A percentile compares a stretch with the other conserved stretches of the same genome.
Conservation (phyloP, 345 rosid species). For the Nephelium lappaceum region DNA sequence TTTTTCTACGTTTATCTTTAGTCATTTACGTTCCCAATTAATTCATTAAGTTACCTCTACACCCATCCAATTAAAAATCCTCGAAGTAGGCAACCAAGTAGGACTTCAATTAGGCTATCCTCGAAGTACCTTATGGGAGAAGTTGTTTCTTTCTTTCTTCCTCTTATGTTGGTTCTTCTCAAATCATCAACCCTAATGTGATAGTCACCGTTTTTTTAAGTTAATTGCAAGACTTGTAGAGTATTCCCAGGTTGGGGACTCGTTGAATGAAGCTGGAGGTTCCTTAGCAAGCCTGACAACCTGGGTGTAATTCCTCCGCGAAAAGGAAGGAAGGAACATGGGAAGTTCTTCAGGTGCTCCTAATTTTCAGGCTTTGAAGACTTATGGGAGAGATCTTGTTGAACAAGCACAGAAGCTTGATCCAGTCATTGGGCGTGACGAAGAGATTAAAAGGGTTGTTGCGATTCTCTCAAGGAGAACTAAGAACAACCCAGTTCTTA, state of each 20-base stretch:
- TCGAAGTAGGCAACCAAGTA: no score
- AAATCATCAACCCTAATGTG: no score
- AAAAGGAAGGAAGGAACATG: conserved; percentile 84
- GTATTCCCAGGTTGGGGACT: conserved; percentile 77
- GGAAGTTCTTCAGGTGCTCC: conserved; percentile 87
- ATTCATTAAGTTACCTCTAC: no score
- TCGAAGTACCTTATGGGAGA: no score
- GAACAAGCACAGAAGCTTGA: conserved; percentile 94
- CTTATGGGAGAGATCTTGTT: conserved; percentile 88
- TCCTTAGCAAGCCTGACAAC: conserved; percentile 53
- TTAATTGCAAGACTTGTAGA: conserved; percentile 74
- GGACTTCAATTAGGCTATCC: no score
- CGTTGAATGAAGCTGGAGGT: conserved; percentile 73
- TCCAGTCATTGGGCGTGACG: conserved; percentile 90
- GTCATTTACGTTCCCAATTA: no score
- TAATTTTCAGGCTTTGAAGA: conserved; percentile 78
- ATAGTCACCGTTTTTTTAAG: no score
- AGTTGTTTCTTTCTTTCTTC: no score
- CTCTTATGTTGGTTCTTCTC: no score
- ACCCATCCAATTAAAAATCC: no score
- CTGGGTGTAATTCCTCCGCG: conserved; percentile 85
- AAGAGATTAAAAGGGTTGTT: conserved; percentile 80
- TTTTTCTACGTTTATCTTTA: no score
- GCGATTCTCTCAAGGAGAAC: conserved; percentile 88
- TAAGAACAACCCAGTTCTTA: conserved; percentile 90